Evolutionary conservation across 805 yeast genomes (phyloP).

Genomic region (Limtongozyma cylindracea): DNA sequence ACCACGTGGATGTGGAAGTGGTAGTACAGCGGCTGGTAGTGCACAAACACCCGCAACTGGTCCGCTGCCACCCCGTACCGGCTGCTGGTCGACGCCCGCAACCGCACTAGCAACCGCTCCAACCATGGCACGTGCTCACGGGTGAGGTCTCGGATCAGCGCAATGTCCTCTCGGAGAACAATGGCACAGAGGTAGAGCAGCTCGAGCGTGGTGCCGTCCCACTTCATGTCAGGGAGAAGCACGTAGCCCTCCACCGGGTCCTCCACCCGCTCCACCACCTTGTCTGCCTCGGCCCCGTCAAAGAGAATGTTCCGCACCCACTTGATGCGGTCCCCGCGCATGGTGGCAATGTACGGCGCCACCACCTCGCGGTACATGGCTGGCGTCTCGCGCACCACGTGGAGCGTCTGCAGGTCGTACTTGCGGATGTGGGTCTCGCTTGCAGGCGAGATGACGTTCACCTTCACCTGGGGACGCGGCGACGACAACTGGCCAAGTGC

Average conservation of each 20-base stretch:
- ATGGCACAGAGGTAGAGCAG: constrained; percentile 59
- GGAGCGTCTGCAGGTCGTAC: constrained; percentile 32
- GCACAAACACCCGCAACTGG: constrained; percentile 55
- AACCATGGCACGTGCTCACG: constrained; percentile 33
- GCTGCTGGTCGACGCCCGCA: too few relatives aligned
- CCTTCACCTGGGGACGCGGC: constrained; percentile 28
- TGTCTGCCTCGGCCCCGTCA: constrained; percentile 66
- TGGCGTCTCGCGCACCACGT: constrained; percentile 60
- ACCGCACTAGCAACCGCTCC: too few relatives aligned
- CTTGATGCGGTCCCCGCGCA: constrained; percentile 52
- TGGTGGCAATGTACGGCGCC: constrained; percentile 50
- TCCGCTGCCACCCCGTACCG: constrained; percentile 20
- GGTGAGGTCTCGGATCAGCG: constrained; percentile 54
- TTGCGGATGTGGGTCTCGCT: constrained; percentile 65
- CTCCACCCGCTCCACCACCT: constrained; percentile 41
- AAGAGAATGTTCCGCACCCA: constrained; percentile 79
- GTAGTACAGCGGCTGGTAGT: constrained; percentile 90
- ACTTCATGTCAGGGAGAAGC: constrained; percentile 83
- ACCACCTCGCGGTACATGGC: constrained; percentile 36
- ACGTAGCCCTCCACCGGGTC: constrained; percentile 36
- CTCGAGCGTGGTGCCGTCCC: constrained; percentile 60
- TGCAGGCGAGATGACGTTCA: constrained; percentile 74
- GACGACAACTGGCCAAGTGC: background rate
- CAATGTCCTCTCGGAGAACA: constrained; percentile 40
- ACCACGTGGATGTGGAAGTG: constrained; percentile 89